A percentile compares a stretch with the other conserved stretches of the same genome.
Conservation (phyloP, 2,329 filamentous ascomycete species). For the Penicillium concentricum region DNA sequence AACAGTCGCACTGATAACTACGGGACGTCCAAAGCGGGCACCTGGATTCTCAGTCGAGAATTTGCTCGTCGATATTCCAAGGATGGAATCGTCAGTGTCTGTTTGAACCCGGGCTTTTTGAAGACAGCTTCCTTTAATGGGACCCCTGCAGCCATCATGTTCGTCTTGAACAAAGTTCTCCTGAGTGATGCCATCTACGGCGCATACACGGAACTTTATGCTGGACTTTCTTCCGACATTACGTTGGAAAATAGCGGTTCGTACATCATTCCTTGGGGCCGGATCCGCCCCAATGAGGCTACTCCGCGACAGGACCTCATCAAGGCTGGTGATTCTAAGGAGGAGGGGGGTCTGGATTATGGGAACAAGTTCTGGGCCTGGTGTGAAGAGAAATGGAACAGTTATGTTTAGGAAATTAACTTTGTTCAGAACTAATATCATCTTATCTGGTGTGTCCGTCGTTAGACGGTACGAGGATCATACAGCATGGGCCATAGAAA, state of each 20-base stretch:
- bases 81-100: too few relatives aligned
- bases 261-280: background rate
- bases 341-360: background rate
- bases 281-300: background rate
- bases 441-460: too few relatives aligned
- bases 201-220: conserved; percentile 25
- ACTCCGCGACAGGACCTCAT: background rate
- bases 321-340: background rate
- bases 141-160: too few relatives aligned
- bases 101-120: too few relatives aligned
- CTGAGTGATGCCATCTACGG: conserved; percentile 1
- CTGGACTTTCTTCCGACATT: conserved; percentile 6
- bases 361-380: background rate
- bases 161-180: too few relatives aligned
- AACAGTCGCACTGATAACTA: too few relatives aligned
- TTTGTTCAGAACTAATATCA: background rate
- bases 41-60: too few relatives aligned
- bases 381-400: background rate
- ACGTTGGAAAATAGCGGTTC: conserved; percentile 6
- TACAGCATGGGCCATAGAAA: too few relatives aligned
- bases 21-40: too few relatives aligned
- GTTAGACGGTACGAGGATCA: too few relatives aligned
- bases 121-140: too few relatives aligned
- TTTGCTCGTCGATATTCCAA: too few relatives aligned
- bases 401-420: background rate